These are phyloP conservation scores for Scalesia atractyloides DNA, from an alignment of 129 eudicot genomes.

Conservation along the genomic window DNA sequence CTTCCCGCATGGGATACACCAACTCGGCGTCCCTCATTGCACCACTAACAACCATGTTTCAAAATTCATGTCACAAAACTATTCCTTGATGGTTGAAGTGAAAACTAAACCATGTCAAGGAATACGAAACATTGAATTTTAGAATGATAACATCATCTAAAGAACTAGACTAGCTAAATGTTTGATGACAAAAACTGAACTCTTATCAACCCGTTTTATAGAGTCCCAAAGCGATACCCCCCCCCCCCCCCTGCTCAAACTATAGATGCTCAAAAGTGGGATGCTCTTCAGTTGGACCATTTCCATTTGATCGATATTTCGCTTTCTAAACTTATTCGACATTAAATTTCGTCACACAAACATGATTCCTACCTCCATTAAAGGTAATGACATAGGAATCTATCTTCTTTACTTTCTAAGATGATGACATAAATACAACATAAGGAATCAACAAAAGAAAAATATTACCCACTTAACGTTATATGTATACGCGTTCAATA, in stretches of 20 bases:
- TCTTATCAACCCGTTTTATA: constrained; percentile 25
- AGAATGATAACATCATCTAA: too few relatives aligned
- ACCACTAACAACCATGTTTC: constrained; percentile 47
- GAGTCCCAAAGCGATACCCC: constrained; percentile 1
- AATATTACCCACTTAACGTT: constrained; percentile 17
- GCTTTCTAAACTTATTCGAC: constrained; percentile 11
- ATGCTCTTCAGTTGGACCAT: constrained; percentile 25
- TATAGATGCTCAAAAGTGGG: constrained; percentile 20
- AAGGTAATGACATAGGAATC: constrained; percentile 24
- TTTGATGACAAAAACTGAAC: constrained; percentile 16
- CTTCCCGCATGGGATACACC: constrained; percentile 4
- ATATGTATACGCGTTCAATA: background rate
- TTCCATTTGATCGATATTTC: background rate
- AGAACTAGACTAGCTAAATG: background rate
- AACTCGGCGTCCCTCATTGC: constrained; percentile 49
- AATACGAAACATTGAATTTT: background rate
- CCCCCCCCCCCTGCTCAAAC: background rate
- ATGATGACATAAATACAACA: constrained; percentile 18
- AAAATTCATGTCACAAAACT: background rate
- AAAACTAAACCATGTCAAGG: background rate
- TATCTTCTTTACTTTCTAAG: background rate
- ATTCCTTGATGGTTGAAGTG: background rate
- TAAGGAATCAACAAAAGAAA: constrained; percentile 29
- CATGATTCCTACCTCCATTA: constrained; percentile 37
- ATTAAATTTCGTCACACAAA: constrained; percentile 15